Evolutionary conservation across 257 asterid genomes (phyloP).

Genomic region (Scutellaria barbata): DNA sequence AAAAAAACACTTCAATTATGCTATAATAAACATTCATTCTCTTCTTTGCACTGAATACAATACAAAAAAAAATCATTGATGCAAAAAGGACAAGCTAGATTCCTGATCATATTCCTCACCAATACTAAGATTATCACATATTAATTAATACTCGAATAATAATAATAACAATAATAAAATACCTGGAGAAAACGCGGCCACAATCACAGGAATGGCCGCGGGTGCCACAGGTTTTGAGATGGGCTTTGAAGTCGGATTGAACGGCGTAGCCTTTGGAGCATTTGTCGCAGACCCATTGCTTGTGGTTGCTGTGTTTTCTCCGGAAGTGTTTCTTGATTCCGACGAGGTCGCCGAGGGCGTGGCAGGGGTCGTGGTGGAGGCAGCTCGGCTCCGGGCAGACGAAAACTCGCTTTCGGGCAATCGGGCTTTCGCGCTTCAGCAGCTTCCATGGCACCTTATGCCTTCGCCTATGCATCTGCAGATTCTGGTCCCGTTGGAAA

Average conservation of each 20-base stretch:
- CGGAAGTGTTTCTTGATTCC: conserved; percentile 75
- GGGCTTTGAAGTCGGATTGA: conserved; percentile 75
- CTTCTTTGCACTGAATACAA: conserved; percentile 56
- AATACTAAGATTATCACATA: no score
- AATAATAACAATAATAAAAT: no score
- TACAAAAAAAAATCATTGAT: conserved; percentile 15
- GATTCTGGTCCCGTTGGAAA: conserved; percentile 88
- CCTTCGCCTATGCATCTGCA: conserved; percentile 89
- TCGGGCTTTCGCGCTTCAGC: conserved; percentile 66
- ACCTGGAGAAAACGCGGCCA: conserved; percentile 77
- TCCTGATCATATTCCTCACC: no score
- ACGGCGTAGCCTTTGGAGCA: conserved; percentile 76
- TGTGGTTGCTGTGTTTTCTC: conserved; percentile 67
- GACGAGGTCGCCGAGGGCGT: conserved; percentile 79
- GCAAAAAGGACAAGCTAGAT: conserved; percentile 7
- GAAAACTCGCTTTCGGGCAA: conserved; percentile 53
- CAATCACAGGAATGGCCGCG: conserved; percentile 82
- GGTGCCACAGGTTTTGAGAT: conserved; percentile 78
- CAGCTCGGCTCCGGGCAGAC: conserved; percentile 81
- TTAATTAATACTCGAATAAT: no score
- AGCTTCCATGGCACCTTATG: conserved; percentile 97
- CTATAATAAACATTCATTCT: conserved; percentile 10
- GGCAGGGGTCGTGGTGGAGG: conserved; percentile 78
- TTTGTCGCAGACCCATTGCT: conserved; percentile 68
- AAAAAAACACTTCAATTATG: not conserved